Evolutionary conservation across 2,329 filamentous ascomycete species (phyloP).

Genomic region (Stagonosporopsis cucurbitacearum): DNA sequence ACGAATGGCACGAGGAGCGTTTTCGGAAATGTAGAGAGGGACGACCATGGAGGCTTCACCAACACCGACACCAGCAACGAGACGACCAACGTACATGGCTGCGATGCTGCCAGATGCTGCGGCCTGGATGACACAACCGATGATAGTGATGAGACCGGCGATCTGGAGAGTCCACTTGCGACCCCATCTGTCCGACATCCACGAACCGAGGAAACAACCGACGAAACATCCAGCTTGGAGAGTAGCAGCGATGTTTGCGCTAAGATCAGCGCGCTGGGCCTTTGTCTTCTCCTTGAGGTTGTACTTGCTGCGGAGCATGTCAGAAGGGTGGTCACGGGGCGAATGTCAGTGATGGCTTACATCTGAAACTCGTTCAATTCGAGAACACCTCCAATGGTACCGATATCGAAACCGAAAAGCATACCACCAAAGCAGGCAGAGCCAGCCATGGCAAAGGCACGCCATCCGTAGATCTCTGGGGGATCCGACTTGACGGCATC

Average conservation of each 20-base stretch:
- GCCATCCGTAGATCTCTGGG: constrained; percentile 72
- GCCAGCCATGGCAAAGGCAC: constrained; percentile 68
- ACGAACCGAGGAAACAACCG: constrained; percentile 65
- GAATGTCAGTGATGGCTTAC: constrained; percentile 44
- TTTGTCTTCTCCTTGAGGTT: constrained; percentile 53
- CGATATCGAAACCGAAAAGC: constrained; percentile 71
- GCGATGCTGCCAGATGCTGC: constrained; percentile 65
- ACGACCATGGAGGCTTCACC: constrained; percentile 63
- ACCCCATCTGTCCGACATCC: constrained; percentile 62
- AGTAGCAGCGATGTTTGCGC: constrained; percentile 74
- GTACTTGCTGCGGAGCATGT: constrained; percentile 56
- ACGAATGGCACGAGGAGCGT: constrained; percentile 64
- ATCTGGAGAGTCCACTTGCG: constrained; percentile 63
- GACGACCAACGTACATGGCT: constrained; percentile 69
- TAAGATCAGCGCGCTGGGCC: constrained; percentile 60
- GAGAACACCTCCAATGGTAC: constrained; percentile 72
- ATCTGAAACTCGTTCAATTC: constrained; percentile 64
- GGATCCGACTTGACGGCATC: constrained; percentile 74
- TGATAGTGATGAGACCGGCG: constrained; percentile 62
- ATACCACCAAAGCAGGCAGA: constrained; percentile 73
- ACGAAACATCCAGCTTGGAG: constrained; percentile 73
- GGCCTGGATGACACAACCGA: constrained; percentile 70
- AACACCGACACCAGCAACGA: constrained; percentile 62
- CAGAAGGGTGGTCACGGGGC: not conserved
- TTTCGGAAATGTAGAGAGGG: constrained; percentile 67